Base-by-base conservation (phyloP, 108 stramenopile species). In the Aurantiochytrium sp. region DNA sequence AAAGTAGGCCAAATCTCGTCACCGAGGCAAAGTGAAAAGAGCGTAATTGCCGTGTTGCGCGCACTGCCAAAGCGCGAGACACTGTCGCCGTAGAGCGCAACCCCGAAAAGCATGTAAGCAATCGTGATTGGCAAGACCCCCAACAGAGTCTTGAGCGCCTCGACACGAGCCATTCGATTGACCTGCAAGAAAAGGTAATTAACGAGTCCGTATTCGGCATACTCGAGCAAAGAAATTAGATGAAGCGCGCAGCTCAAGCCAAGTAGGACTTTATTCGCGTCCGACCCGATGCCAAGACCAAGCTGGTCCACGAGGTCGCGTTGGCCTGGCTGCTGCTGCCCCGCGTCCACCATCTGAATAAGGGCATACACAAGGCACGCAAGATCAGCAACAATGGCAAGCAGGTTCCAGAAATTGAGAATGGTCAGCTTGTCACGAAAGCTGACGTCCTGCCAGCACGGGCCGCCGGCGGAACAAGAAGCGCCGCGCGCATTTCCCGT, bases 1-100 rank as follows among this genome's bases (percentile, higher is more conserved):
- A 83, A 83, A 6, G 76, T 83, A 12, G 76, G 76, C 45, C 49
- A 53, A 19, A 83, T n/a, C 51, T 83, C 76, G 76, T 83, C 76
- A 6, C 76, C 76, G 4, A 83, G n/a, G 28, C 49, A 83, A 12
- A 53, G 49, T 23, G 49, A 47, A 83, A 83, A 83, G 10, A 83
- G 23, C 12, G 76, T 83, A 53, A 83, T 53, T 2, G 76, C 76
- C 16, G 76, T 83, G 28, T 83, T 83, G n/a, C 76, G 76, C 16
- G 49, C n/a, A 12, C 49, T 53, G 19, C 76, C 76, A 53, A 83
- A 83, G 6, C 76, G 6, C 45, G 76, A 83, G 28, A 83, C 76
- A 4, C 51, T 4, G 14, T 83, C 76, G 76, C 76, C 76, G 28
- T 83, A 83, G 23, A 83, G 8, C 10, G 49, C 45, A 6, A 83